Base-by-base conservation (phyloP, 371 early-diverging fungal genomes). In the Mortierella sp. region DNA sequence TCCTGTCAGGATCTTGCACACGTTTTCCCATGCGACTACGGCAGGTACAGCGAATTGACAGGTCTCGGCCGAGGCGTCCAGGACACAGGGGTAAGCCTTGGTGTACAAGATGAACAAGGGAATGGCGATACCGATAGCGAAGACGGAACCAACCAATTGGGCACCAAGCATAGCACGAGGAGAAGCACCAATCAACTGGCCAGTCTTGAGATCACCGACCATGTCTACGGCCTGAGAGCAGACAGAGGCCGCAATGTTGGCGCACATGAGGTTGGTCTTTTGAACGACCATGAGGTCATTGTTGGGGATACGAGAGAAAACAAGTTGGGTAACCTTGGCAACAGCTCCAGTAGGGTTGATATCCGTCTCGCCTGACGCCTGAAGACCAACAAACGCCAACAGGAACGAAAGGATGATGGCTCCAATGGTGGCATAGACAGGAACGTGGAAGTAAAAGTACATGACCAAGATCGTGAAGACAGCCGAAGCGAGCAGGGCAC, bases 141-240 rank as follows among this genome's bases (percentile, higher is more conserved):
- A 84, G 67, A 84, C 71, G 16, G 88, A 84, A 21, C 87, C 90
- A 12, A 88, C 78, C 39, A 86, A 67, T 63, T 90, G 89, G 40
- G 89, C 87, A 60, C 73, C 81, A 80, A 90, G 83, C 70, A 86
- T 87, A 58, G 90, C 84, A 22, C 84, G 80, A 27, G 88, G 90
- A 31, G 86, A 83, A 14, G 88, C 86, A 47, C 82, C 83, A 19
- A 89, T 62, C 24, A 90, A 52, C 29, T 88, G 86, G 57, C 82
- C 90, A 12, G 87, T 85, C 80, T 88, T 90, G 21, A 88, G 79
- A 81, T 88, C 89, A 49, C 85, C 81, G 19, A 90, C 85, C 87
- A 90, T 86, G 60, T 88, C 89, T 19, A 86, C 88, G 59, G 87
- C 62, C 70, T 90, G 90, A 41, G 83, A 71, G 53, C 87, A 85